These are phyloP conservation scores for Kalmusia sp. DNA, from an alignment of 2,329 filamentous ascomycete genomes.

Conservation along the genomic window DNA sequence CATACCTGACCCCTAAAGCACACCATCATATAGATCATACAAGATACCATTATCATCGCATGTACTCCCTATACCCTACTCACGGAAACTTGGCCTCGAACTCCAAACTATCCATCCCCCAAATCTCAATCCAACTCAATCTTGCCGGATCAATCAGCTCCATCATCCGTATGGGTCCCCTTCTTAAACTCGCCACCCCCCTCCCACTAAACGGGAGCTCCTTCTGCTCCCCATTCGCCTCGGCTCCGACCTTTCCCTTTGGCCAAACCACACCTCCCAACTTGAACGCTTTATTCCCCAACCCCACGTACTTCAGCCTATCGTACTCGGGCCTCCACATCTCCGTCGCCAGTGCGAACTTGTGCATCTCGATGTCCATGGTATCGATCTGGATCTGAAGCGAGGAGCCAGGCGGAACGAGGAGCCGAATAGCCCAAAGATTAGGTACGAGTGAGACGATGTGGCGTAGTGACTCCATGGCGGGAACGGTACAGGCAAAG, in stretches of 20 bases:
- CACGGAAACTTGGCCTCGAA: slow-evolving; percentile 39
- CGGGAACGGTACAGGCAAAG: slow-evolving; percentile 63
- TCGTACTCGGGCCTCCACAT: slow-evolving; percentile 43
- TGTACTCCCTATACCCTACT: too few species aligned
- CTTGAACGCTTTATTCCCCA: slow-evolving; percentile 49
- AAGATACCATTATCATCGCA: too few species aligned
- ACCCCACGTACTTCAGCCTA: slow-evolving; percentile 47
- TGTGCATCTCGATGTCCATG: slow-evolving; percentile 40
- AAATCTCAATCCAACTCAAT: slow-evolving; percentile 52
- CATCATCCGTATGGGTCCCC: slow-evolving; percentile 15
- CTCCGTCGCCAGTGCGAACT: slow-evolving; percentile 41
- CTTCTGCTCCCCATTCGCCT: slow-evolving; percentile 15
- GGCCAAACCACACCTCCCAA: slow-evolving; percentile 39
- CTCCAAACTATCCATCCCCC: slow-evolving; percentile 50
- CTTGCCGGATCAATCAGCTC: too few species aligned
- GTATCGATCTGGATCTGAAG: slow-evolving; percentile 30
- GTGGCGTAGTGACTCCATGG: slow-evolving; percentile 41
- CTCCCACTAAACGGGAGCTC: too few species aligned
- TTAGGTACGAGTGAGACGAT: slow-evolving; percentile 49
- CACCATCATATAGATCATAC: too few species aligned
- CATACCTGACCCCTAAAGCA: too few species aligned
- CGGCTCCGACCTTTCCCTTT: slow-evolving; percentile 14
- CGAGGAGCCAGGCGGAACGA: slow-evolving; percentile 38
- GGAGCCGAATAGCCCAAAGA: slow-evolving; percentile 50
- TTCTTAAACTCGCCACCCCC: slow-evolving; percentile 21